Evolutionary conservation across 1,284 basidiomycete genomes (phyloP).

Genomic region (Ceratobasidium sp.): DNA sequence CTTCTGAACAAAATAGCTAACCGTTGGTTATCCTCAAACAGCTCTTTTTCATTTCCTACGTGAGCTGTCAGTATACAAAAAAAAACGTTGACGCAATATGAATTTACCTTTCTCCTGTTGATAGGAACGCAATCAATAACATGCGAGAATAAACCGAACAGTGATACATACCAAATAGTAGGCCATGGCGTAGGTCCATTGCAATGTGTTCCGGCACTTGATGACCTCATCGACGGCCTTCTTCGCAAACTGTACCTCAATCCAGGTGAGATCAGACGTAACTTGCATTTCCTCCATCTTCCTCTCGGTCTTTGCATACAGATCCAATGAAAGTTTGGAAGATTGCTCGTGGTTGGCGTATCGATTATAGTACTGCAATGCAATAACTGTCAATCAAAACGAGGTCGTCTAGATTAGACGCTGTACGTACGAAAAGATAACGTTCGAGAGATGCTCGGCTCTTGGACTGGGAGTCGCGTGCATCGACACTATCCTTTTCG

Average conservation of each 20-base stretch:
- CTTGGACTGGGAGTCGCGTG: slow-evolving; percentile 88
- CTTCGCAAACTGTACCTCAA: slow-evolving; percentile 98
- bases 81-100: slow-evolving; percentile 52
- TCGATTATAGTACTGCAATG: slow-evolving; percentile 90
- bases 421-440: slow-evolving; percentile 88
- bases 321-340: slow-evolving; percentile 91
- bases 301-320: slow-evolving; percentile 96
- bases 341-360: slow-evolving; percentile 99
- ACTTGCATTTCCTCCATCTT: slow-evolving; percentile 99
- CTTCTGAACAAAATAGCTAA: slow-evolving; percentile 51
- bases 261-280: slow-evolving; percentile 92
- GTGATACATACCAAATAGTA: slow-evolving; percentile 71
- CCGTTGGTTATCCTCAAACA: slow-evolving; percentile 98
- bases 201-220: slow-evolving; percentile 93
- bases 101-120: slow-evolving; percentile 32
- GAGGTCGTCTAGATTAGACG: slow-evolving; percentile 6
- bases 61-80: slow-evolving; percentile 9
- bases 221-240: slow-evolving; percentile 93
- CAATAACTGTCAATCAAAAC: slow-evolving; percentile 21
- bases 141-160: neutral
- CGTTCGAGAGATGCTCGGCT: slow-evolving; percentile 91
- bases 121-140: neutral
- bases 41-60: slow-evolving; percentile 90
- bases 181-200: slow-evolving; percentile 99
- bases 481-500: slow-evolving; percentile 89